Evolutionary conservation across 2,329 filamentous ascomycete species (phyloP).

Genomic region (Fonsecaea pugnacius): DNA sequence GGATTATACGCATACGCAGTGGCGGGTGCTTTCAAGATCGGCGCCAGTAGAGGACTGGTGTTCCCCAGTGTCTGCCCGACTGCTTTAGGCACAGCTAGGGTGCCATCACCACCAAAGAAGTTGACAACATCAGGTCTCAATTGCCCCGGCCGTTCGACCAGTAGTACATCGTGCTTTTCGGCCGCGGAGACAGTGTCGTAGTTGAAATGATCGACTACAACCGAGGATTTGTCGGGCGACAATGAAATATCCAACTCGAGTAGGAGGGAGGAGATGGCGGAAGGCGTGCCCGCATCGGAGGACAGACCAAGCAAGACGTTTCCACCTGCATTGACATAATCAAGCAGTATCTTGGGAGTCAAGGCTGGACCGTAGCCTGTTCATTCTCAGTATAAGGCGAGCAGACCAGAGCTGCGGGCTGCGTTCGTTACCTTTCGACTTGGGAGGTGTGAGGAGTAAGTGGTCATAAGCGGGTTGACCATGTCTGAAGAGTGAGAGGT

Average conservation of each 20-base stretch:
- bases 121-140: constrained; percentile 72
- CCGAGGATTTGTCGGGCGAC: constrained; percentile 79
- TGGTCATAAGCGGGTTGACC: constrained; percentile 92
- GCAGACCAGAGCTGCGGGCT: background rate
- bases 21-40: constrained; percentile 77
- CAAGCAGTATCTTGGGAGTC: constrained; percentile 80
- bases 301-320: constrained; percentile 89
- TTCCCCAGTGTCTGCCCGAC: constrained; percentile 82
- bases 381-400: constrained; percentile 15
- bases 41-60: constrained; percentile 73
- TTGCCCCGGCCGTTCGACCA: constrained; percentile 70
- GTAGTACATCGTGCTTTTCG: constrained; percentile 85
- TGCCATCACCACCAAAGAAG: constrained; percentile 72
- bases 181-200: constrained; percentile 77
- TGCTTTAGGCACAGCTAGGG: constrained; percentile 80
- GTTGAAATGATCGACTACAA: constrained; percentile 95
- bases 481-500: constrained; percentile 77
- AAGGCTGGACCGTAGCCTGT: constrained; percentile 83
- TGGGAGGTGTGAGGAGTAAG: constrained; percentile 82
- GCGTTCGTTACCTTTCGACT: constrained; percentile 73
- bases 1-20: constrained; percentile 94
- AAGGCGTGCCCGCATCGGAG: constrained; percentile 69
- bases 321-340: constrained; percentile 89
- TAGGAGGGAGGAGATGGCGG: constrained; percentile 75
- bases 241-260: constrained; percentile 86